phyloP scores from a whole-genome alignment of 805 yeast genomes.

The Metschnikowia arizonensis region DNA sequence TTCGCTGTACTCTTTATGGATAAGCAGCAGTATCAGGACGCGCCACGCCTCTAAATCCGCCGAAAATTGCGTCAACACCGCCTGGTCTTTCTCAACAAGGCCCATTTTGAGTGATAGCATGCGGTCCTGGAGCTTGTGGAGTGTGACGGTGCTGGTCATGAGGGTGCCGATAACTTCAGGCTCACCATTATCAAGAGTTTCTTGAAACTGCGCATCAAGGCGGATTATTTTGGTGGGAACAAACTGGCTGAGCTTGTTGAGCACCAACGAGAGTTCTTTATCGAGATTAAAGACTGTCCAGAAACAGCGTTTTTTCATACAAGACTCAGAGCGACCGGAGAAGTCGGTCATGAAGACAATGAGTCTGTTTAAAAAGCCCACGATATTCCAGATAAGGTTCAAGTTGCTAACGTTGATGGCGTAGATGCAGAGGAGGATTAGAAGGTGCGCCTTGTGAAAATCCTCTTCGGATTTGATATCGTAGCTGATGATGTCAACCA shows the following conservation, averaged over 20 bases:
- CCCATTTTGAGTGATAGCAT: constrained; percentile 21
- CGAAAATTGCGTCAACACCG: constrained; percentile 21
- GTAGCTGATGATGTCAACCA: constrained; percentile 33
- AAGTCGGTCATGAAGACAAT: constrained; percentile 17
- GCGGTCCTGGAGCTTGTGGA: constrained; percentile 24
- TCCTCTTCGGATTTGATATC: constrained; percentile 24
- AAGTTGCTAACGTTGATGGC: constrained; percentile 27
- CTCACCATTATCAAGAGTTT: constrained; percentile 22
- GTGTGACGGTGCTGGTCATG: constrained; percentile 23
- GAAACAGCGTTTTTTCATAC: constrained; percentile 22
- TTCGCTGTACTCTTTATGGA: constrained; percentile 26
- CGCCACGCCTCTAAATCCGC: constrained; percentile 38
- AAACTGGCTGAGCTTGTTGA: constrained; percentile 34
- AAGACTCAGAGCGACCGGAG: constrained; percentile 4
- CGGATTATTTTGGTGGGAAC: constrained; percentile 24
- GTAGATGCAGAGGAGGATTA: constrained; percentile 32
- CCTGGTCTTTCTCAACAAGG: constrained; percentile 6
- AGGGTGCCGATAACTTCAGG: constrained; percentile 17
- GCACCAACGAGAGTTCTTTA: constrained; percentile 34
- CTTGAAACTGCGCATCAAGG: constrained; percentile 15
- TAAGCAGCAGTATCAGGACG: constrained; percentile 24
- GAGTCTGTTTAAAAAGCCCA: constrained; percentile 33
- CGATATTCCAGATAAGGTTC: constrained; percentile 30
- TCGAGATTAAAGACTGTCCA: constrained; percentile 40
- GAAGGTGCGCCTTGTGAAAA: constrained; percentile 26